A percentile compares a stretch with the other conserved stretches of the same genome.
Conservation (phyloP, 257 asterid genomes). For the Oldenlandia corymbosa region DNA sequence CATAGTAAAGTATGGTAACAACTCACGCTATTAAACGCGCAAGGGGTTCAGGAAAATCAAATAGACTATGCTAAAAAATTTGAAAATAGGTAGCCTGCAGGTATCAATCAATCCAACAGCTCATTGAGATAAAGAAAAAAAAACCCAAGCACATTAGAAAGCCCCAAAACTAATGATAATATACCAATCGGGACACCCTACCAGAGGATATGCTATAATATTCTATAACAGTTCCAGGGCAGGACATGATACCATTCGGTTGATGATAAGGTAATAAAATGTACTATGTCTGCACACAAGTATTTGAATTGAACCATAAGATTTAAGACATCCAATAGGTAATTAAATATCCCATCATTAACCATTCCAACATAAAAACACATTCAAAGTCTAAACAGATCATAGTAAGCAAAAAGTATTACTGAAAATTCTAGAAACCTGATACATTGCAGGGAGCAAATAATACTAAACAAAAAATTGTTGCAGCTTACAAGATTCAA, state of each 20-base stretch:
- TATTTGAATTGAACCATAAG: background rate
- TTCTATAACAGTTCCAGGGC: too few relatives aligned
- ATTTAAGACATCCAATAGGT: background rate
- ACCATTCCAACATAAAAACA: background rate
- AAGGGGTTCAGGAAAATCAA: background rate
- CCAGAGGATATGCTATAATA: background rate
- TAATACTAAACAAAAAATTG: too few relatives aligned
- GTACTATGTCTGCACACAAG: background rate
- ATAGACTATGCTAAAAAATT: background rate
- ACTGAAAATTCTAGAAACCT: background rate
- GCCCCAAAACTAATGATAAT: background rate
- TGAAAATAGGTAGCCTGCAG: background rate
- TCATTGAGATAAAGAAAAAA: background rate
- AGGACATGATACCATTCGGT: too few relatives aligned
- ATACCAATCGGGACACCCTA: background rate
- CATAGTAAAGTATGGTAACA: too few relatives aligned
- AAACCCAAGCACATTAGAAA: background rate
- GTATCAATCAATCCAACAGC: background rate
- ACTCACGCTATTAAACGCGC: too few relatives aligned
- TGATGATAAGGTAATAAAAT: background rate
- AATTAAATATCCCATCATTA: too few relatives aligned
- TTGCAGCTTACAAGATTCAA: too few relatives aligned
- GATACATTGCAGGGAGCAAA: too few relatives aligned
- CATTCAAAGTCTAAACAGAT: background rate
- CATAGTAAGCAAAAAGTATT: background rate